Evolutionary conservation across 148 eudicot genomes (phyloP), one percentile per base, ranked within the genome.

Genomic region (Fagopyrum tataricum): DNA sequence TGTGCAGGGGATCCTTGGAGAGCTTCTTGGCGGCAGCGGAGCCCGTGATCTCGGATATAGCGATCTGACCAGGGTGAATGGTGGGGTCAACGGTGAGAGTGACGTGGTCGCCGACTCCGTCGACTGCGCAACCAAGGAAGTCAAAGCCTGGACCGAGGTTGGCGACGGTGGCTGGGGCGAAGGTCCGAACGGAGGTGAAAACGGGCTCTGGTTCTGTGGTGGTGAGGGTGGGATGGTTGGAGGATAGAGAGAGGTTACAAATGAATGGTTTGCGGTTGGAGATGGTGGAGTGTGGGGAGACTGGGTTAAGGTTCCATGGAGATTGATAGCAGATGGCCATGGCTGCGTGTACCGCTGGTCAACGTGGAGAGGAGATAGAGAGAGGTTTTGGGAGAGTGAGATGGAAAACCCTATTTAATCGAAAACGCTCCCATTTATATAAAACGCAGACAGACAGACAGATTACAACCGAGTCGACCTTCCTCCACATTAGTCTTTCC

Each of bases 161-260:
- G 72, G 99, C 99, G 4, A 96, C 89, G 11, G 99, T 96, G 56
- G 99, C 99, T 0, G 99, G 99, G 4, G 99, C 99, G 82, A 96
- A 96, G 53, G 92, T 77, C 8, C 76, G 82, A 72, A 89, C 99
- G 53, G 96, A 82, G 55, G 96, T 58, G 78, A 88, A 84, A 1
- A 84, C 73, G 15, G 99, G 96, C 13, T 81, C 23, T 75, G 97
- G 98, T 43, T 93, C 93, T 31, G 37, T 31, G 61, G 81, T 9
- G 42, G 75, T 10, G 44, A 67, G 42, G 40, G 62, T 14, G 52
- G 76, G 10, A 18, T 26, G 55, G 76, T 78, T 74, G 24, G 80
- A 61, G 70, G 86, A 73, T 53, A 77, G 55, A 3, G 91, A 89
- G 41, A 84, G 77, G 81, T 78, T 80, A 82, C 82, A 82, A 72